Evolutionary conservation across 352 stramenopile species (phyloP), one percentile per base, ranked within the genome.

Genomic region (Peronospora destructor): DNA sequence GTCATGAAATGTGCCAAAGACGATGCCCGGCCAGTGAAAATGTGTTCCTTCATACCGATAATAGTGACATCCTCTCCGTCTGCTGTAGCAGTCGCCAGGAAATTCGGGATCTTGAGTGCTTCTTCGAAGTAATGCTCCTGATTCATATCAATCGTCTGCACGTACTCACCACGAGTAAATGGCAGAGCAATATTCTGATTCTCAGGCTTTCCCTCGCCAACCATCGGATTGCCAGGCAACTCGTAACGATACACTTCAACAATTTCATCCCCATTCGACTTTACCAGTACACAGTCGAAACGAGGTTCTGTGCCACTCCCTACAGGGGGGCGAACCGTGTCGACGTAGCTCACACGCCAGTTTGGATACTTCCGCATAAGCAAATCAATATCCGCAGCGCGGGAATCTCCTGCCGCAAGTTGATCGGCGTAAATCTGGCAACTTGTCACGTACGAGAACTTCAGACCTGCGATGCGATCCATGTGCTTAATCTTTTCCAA

Each of bases 291-390:
- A 38, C 77, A 94, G 51, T 87, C 77, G 42, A 76, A 91, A 8
- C 80, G 76, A 68, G 77, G 79, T 37, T 83, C 84, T 1, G 59
- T 73, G 51, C 53, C 72, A 42, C 65, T 93, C 45, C 61, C 80
- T n/a, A 50, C 53, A 16, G 77, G 88, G 64, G 59, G 90, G 7
- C 68, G 64, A 39, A 90, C 81, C 46, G 79, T 91, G 39, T 96
- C 82, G 8, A 96, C 79, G 55, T 95, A 95, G 30, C 80, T 90
- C 38, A 95, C 85, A 34, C 85, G 86, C 64, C 82, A 89, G 64
- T 98, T 97, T 17, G 94, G 95, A 71, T 97, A 98, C 49, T 96
- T 92, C 13, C 94, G 86, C 85, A 99, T 95, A 2, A 99, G 74
- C 19, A 97, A 66, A 45, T 99, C 95, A 55, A 99, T 99, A 62